Evolutionary conservation across 352 stramenopile genomes (phyloP).

Genomic region (Phytopythium oedochilum): DNA sequence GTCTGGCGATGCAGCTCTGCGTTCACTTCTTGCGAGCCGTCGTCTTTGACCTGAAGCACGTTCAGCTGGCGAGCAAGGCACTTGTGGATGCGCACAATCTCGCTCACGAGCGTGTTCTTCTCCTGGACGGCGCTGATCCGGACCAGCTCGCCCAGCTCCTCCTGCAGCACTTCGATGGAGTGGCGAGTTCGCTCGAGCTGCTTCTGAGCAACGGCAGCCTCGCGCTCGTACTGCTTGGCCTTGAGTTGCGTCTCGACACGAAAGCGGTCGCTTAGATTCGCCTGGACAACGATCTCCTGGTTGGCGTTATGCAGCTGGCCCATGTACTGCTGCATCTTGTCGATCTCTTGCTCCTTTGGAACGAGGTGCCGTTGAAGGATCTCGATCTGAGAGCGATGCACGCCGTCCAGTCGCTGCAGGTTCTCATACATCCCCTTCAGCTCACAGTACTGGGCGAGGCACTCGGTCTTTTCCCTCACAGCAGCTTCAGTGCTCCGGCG

Average conservation of each 20-base stretch:
- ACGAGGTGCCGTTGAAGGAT: constrained; percentile 65
- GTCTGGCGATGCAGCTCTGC: constrained; percentile 73
- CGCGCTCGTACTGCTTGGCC: constrained; percentile 38
- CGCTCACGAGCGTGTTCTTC: constrained; percentile 52
- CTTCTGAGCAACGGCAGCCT: constrained; percentile 24
- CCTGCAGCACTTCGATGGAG: constrained; percentile 55
- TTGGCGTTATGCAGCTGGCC: constrained; percentile 54
- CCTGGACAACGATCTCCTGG: constrained; percentile 64
- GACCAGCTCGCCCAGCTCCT: constrained; percentile 62
- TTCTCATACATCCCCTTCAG: constrained; percentile 43
- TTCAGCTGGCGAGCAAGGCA: constrained; percentile 47
- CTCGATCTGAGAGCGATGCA: constrained; percentile 71
- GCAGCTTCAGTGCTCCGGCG: constrained; percentile 17
- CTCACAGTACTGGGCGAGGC: constrained; percentile 18
- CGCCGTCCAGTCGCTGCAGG: constrained; percentile 57
- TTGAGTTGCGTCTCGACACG: constrained; percentile 35
- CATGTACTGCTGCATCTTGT: constrained; percentile 61
- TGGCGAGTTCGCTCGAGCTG: constrained; percentile 43
- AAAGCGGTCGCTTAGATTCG: constrained; percentile 61
- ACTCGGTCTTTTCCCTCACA: constrained; percentile 40
- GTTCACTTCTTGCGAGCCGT: constrained; percentile 52
- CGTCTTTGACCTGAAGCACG: constrained; percentile 40
- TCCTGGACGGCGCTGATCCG: constrained; percentile 49
- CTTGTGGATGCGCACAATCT: constrained; percentile 69
- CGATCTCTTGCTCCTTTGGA: constrained; percentile 58